Evolutionary conservation across 1,284 basidiomycete species (phyloP), one percentile per base, ranked within the genome.

Genomic region (Leccinum olivaceoglutinosum): DNA sequence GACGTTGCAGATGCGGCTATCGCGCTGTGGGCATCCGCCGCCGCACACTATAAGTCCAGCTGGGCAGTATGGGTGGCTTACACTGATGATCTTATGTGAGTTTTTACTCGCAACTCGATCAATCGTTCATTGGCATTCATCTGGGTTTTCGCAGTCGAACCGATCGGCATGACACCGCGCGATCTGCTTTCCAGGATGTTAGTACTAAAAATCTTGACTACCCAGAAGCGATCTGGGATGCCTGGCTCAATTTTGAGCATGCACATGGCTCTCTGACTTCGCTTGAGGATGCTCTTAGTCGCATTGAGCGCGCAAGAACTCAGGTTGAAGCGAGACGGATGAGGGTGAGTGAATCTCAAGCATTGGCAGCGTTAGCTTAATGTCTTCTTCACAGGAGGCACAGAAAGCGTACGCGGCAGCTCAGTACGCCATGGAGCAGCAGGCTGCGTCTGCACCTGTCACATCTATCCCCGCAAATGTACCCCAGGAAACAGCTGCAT

Each of bases 221-320:
- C 90, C 93, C 95, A 0, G 94, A 97, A 74, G 89, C 88, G 3
- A 79, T 98, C 5, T 93, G 93, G 85, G 91, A 95, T 64, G 89
- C 91, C 0, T 97, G 93, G 89, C 72, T 88, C 5, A 78, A 82
- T 14, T 97, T 98, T 68, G 96, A 98, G 73, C 87, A 93, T 66
- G 77, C 91, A 4, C 82, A 93, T 68, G 96, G 96, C 1, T 81
- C 84, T 8, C 77, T 93, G 7, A 79, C 85, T 51, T 85, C 88
- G 5, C 75, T 97, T 16, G 85, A 93, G 49, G 79, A 81, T 8
- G 89, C 90, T 10, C 74, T 89, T 56, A 85, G 85, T 61, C 84
- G 84, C 62, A 81, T 96, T 21, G 84, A 88, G 63, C 85, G 82
- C 64, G 87, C 89, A 25, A 83, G 85, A 66, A 79, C 79, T 56